These are phyloP conservation scores for Xylariaceae sp. DNA, from an alignment of 2,329 filamentous ascomycete species.

Conservation along the genomic window DNA sequence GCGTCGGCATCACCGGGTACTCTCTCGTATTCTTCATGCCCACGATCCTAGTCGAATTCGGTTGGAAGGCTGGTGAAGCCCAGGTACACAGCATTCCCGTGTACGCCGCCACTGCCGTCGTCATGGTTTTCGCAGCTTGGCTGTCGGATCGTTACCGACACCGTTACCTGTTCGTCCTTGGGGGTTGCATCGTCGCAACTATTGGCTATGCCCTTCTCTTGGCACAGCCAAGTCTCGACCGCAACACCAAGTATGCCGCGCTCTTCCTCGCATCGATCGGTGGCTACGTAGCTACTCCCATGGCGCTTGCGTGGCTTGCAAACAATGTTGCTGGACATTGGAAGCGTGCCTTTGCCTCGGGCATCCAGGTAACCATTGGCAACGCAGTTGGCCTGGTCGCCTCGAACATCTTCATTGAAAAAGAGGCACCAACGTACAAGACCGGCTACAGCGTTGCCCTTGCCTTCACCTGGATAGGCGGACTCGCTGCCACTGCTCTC, in stretches of 20 bases:
- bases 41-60: constrained; percentile 38
- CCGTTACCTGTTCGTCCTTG: constrained; percentile 34
- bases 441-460: constrained; percentile 36
- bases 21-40: constrained; percentile 38
- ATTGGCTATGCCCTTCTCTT: constrained; percentile 35
- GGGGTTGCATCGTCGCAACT: constrained; percentile 27
- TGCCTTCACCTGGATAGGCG: constrained; percentile 33
- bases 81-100: constrained; percentile 37
- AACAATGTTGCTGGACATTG: constrained; percentile 50
- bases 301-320: constrained; percentile 43
- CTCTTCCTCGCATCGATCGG: constrained; percentile 35
- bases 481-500: constrained; percentile 34
- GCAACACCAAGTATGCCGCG: constrained; percentile 34
- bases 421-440: constrained; percentile 33
- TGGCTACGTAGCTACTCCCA: constrained; percentile 33
- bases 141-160: constrained; percentile 33
- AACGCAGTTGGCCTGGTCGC: constrained; percentile 40
- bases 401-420: constrained; percentile 33
- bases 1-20: constrained; percentile 31
- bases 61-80: constrained; percentile 33
- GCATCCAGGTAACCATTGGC: constrained; percentile 45
- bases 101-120: constrained; percentile 33
- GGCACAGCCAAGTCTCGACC: constrained; percentile 23
- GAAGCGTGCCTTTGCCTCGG: constrained; percentile 46
- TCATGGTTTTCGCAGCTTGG: constrained; percentile 30